Evolutionary conservation across 768 basidiomycete species (phyloP).

Genomic region (Goffeauzyma gilvescens): DNA sequence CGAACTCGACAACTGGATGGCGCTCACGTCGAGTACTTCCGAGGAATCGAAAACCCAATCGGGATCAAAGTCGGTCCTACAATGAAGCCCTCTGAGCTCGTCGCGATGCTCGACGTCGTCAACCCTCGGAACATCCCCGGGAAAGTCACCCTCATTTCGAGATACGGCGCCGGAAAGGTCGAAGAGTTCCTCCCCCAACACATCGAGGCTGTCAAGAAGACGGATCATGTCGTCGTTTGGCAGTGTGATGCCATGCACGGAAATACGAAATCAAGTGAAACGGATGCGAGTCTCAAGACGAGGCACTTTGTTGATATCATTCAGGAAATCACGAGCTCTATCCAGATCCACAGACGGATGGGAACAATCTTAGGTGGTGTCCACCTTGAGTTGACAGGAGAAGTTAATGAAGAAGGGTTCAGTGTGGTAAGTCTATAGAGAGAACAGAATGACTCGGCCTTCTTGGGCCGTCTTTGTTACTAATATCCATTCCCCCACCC

Average conservation of each 20-base stretch:
- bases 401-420: slow-evolving; percentile 72
- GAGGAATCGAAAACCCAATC: slow-evolving; percentile 31
- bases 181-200: slow-evolving; percentile 55
- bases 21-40: slow-evolving; percentile 62
- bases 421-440: slow-evolving; percentile 49
- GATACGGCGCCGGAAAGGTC: slow-evolving; percentile 80
- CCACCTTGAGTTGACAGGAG: slow-evolving; percentile 80
- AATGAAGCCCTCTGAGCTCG: slow-evolving; percentile 60
- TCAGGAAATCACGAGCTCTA: slow-evolving; percentile 59
- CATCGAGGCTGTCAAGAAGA: slow-evolving; percentile 57
- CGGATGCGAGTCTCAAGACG: slow-evolving; percentile 56
- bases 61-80: slow-evolving; percentile 91
- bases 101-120: slow-evolving; percentile 58
- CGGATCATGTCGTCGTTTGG: slow-evolving; percentile 79
- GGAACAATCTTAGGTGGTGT: slow-evolving; percentile 61
- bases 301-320: slow-evolving; percentile 71
- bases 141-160: slow-evolving; percentile 70
- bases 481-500: too few species aligned
- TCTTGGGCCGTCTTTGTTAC: too few species aligned
- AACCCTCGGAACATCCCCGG: slow-evolving; percentile 70
- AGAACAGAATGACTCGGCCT: too few species aligned
- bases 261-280: slow-evolving; percentile 67
- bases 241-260: slow-evolving; percentile 98
- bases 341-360: slow-evolving; percentile 57
- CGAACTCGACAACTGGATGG: slow-evolving; percentile 77